Evolutionary conservation across 163 green algal species (phyloP), one percentile per base, ranked within the genome.

Genomic region (Coccomyxa subellipsoidea): DNA sequence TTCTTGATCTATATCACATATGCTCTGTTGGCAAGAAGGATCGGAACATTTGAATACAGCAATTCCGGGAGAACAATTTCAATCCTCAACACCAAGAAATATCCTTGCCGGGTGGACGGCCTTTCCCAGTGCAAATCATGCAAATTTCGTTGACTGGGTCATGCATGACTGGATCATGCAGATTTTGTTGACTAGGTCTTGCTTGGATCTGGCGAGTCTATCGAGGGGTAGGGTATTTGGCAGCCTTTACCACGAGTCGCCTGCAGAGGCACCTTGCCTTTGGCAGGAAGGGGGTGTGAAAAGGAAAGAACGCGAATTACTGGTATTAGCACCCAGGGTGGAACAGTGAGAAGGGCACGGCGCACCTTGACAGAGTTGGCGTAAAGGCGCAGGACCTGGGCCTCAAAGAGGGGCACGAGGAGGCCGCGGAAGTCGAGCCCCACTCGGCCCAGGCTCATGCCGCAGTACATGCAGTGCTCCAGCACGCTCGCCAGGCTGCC

Each of bases 381-480:
- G 77, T 98, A 96, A 53, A 97, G 54, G 38, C 78, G 76, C 69
- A 92, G 77, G 21, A 90, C 83, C 75, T 89, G 92, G 79, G 86
- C 79, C 91, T 98, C 93, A 81, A 99, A 98, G 75, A 98, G 73
- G 5, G 95, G 93, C 76, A 91, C 85, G 76, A 99, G 90, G 80
- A 98, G 85, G 35, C 84, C 89, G 72, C 93, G 85, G 84, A 98
- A 97, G 90, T 99, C 97, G 71, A 98, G 84, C 0, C 97, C 97
- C 34, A 99, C 97, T 3, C 97, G 89, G 9, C 89, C 93, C 47
- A 99, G 90, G 53, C 88, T 95, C 71, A 93, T 93, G 32, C 96
- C 96, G 83, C 93, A 98, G 89, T 99, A 98, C 92, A 94, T 94
- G 87, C 91, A 95, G 89, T 98, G 94, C 84, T 99, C 96, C 82